These are phyloP conservation scores for Colletotrichum destructivum DNA, from an alignment of 2,329 filamentous ascomycete species.

Conservation along the genomic window DNA sequence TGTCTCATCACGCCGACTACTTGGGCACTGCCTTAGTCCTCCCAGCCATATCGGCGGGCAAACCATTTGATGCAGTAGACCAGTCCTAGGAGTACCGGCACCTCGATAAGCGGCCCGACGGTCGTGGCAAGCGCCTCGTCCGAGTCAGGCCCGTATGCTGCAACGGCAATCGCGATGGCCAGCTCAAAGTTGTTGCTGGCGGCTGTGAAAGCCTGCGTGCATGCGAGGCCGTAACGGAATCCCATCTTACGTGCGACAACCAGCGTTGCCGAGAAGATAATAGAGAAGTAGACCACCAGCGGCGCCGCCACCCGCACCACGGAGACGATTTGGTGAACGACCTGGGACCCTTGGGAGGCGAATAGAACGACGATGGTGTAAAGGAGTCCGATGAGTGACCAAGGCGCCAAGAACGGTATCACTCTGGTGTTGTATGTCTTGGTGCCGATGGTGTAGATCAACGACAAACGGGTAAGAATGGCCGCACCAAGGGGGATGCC, in stretches of 20 bases:
- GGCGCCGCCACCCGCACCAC: conserved; percentile 87
- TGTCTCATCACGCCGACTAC: not conserved
- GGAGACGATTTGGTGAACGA: conserved; percentile 86
- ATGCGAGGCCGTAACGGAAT: conserved; percentile 79
- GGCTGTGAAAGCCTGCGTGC: conserved; percentile 89
- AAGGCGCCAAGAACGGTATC: conserved; percentile 78
- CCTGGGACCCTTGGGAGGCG: conserved; percentile 82
- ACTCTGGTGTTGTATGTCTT: conserved; percentile 79
- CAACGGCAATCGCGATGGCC: conserved; percentile 89
- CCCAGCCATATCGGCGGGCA: conserved; percentile 69
- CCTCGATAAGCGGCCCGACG: conserved; percentile 88
- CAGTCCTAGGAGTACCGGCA: conserved; percentile 83
- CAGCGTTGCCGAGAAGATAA: conserved; percentile 82
- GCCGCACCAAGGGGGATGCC: conserved; percentile 88
- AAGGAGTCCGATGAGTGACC: conserved; percentile 85
- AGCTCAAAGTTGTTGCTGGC: conserved; percentile 96
- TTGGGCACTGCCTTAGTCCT: conserved; percentile 48
- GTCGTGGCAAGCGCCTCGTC: conserved; percentile 87
- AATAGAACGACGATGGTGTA: conserved; percentile 92
- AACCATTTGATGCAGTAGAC: conserved; percentile 81
- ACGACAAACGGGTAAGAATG: conserved; percentile 77
- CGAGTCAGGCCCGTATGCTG: conserved; percentile 83
- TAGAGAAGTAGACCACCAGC: conserved; percentile 83
- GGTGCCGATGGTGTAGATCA: conserved; percentile 69
- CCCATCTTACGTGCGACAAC: conserved; percentile 74